Evolutionary conservation across 1,139 yeast species (phyloP).

Genomic region (Kodamaea anthophila): DNA sequence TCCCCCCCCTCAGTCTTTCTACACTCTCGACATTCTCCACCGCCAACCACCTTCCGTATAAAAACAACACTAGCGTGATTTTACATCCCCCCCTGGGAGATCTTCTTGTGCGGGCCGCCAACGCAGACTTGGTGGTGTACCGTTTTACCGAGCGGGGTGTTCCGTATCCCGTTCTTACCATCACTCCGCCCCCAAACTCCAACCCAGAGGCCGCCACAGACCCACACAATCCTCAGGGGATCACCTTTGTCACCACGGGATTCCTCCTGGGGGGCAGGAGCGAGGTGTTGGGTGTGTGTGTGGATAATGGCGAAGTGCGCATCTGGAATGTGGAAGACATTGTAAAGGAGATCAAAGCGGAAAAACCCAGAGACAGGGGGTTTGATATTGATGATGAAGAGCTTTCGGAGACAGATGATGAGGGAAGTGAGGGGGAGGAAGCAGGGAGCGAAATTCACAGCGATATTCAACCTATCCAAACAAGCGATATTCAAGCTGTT

Average conservation of each 20-base stretch:
- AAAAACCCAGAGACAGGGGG: background rate
- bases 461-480: background rate
- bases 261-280: conserved; percentile 23
- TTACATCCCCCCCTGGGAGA: no score
- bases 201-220: conserved; percentile 41
- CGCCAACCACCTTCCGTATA: conserved; percentile 12
- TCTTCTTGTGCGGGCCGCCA: conserved; percentile 23
- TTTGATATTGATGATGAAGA: background rate
- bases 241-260: conserved; percentile 37
- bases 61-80: conserved; percentile 23
- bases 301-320: conserved; percentile 52
- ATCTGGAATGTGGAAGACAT: conserved; percentile 36
- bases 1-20: no score
- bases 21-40: no score
- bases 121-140: conserved; percentile 26
- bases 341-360: conserved; percentile 12
- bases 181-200: conserved; percentile 19
- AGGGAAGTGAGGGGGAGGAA: no score
- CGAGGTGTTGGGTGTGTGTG: conserved; percentile 38
- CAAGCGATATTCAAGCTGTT: background rate
- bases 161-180: conserved; percentile 36
- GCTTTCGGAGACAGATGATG: no score
- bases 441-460: no score
- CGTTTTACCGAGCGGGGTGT: conserved; percentile 35
- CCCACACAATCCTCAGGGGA: conserved; percentile 52